Evolutionary conservation across 192 early-diverging fungal genomes (phyloP).

Genomic region (Gamsiella multidivaricata): DNA sequence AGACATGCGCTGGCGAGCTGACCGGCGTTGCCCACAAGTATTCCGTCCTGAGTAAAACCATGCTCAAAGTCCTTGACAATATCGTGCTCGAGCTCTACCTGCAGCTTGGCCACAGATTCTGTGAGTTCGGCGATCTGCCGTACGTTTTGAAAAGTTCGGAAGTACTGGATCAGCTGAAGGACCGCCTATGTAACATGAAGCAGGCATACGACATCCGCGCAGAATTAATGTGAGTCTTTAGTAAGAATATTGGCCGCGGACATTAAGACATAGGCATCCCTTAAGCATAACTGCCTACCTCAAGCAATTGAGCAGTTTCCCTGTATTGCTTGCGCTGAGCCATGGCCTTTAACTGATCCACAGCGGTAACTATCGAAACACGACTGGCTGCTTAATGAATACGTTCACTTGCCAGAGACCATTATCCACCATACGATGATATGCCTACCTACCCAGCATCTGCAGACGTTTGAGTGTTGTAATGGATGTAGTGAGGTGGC

Average conservation of each 20-base stretch:
- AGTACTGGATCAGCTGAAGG: constrained; percentile 79
- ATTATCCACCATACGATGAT: too few species aligned
- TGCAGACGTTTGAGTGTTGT: constrained; percentile 86
- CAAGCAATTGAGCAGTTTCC: constrained; percentile 82
- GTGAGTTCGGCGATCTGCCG: constrained; percentile 78
- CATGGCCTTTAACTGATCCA: constrained; percentile 77
- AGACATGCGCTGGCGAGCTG: constrained; percentile 81
- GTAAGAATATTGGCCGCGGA: background rate
- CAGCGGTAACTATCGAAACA: constrained; percentile 67
- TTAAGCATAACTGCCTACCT: constrained; percentile 57
- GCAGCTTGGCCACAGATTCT: constrained; percentile 63
- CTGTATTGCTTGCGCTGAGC: constrained; percentile 76
- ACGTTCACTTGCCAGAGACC: background rate
- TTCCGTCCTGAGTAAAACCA: constrained; percentile 75
- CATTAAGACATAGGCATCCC: background rate
- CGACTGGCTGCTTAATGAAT: background rate
- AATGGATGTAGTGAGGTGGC: constrained; percentile 85
- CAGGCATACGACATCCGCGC: too few species aligned
- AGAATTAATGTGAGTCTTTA: too few species aligned
- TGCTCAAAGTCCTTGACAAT: constrained; percentile 75
- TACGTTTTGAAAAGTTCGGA: constrained; percentile 79
- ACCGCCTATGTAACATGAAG: constrained; percentile 64
- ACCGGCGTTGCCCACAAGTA: constrained; percentile 59
- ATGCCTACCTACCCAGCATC: constrained; percentile 77
- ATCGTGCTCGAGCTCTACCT: constrained; percentile 56